Evolutionary conservation across 139 green algal genomes (phyloP).

Genomic region (Choricystis sp.): DNA sequence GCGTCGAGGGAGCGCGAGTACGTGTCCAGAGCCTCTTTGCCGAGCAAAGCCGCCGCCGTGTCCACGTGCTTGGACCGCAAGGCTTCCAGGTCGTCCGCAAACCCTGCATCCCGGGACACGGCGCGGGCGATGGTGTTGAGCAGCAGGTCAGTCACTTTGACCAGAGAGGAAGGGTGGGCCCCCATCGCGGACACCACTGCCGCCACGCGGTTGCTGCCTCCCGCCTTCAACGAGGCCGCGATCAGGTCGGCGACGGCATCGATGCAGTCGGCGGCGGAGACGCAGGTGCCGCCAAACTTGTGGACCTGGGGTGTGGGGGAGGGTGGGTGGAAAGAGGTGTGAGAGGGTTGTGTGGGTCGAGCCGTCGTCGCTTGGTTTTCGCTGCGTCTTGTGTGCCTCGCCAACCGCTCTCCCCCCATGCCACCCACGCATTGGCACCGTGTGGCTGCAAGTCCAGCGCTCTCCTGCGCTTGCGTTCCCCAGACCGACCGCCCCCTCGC

Average conservation of each 20-base stretch:
- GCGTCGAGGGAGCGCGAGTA: constrained; percentile 62
- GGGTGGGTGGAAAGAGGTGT: no score
- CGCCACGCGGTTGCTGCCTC: constrained; percentile 16
- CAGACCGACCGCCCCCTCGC: no score
- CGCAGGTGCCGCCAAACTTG: constrained; percentile 97
- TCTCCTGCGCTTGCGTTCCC: no score
- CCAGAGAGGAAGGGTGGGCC: constrained; percentile 32
- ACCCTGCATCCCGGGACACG: constrained; percentile 42
- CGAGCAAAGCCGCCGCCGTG: constrained; percentile 66
- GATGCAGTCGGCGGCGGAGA: constrained; percentile 74
- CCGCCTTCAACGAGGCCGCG: neutral
- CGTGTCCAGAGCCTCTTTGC: constrained; percentile 32
- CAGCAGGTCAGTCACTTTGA: constrained; percentile 80
- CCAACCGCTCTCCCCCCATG: no score
- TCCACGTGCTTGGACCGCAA: constrained; percentile 82
- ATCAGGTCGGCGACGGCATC: constrained; percentile 51
- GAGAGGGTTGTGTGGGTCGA: no score
- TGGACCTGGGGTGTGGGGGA: constrained; percentile 59
- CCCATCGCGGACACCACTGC: constrained; percentile 79
- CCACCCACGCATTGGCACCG: no score
- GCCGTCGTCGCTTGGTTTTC: no score
- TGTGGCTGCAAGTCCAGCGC: no score
- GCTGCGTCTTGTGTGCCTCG: no score
- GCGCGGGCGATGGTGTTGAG: constrained; percentile 74
- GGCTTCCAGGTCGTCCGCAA: constrained; percentile 63